Evolutionary conservation across 2,329 filamentous ascomycete species (phyloP).

Genomic region (Penicillium sp.): DNA sequence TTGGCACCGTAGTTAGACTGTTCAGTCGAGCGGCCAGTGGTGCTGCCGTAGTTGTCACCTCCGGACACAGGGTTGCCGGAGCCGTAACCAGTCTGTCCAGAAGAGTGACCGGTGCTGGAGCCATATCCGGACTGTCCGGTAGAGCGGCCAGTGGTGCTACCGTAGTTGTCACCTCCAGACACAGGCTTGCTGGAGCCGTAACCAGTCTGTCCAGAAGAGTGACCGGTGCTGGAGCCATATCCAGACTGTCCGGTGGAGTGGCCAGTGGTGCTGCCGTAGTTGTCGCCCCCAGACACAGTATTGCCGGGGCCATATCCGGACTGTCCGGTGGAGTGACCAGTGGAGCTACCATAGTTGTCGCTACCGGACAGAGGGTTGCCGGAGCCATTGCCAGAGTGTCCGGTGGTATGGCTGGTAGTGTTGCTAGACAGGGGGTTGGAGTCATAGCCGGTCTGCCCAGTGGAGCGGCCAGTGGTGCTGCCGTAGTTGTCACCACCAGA

Average conservation of each 20-base stretch:
- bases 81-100: not conserved
- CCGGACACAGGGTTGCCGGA: not conserved
- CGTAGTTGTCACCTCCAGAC: not conserved
- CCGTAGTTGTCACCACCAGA: constrained; percentile 2
- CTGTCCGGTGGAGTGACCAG: not conserved
- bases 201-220: not conserved
- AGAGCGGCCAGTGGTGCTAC: not conserved
- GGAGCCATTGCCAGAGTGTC: not conserved
- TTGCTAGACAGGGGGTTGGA: not conserved
- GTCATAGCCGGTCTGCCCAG: not conserved
- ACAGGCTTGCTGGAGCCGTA: not conserved
- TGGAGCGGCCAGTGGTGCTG: not conserved
- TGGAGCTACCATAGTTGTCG: not conserved
- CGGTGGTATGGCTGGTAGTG: not conserved
- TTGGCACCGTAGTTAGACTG: not conserved
- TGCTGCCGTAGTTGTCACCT: not conserved
- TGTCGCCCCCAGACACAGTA: not conserved
- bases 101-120: not conserved
- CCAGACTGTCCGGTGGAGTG: not conserved
- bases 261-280: not conserved
- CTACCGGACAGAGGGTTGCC: not conserved
- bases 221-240: not conserved
- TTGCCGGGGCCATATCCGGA: not conserved
- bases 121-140: not conserved
- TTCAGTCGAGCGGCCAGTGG: not conserved